Conservation (phyloP, 2,329 filamentous ascomycete species). For the Escovopsis weberi region DNA sequence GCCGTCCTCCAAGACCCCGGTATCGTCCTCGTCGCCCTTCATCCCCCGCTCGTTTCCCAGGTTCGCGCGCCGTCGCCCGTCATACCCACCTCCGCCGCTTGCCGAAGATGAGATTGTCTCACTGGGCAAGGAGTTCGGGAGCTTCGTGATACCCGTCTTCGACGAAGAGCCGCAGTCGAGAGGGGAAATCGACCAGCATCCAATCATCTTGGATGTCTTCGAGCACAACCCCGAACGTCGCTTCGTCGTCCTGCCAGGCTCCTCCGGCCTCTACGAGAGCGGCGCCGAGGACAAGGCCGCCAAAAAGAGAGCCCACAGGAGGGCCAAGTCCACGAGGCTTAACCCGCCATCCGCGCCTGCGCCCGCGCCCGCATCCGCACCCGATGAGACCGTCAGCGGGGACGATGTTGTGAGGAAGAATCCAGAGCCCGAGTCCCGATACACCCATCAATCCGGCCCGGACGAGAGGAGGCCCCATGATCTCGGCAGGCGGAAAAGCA, state of each 20-base stretch:
- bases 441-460: neutral
- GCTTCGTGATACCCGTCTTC: constrained; percentile 12
- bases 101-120: constrained; percentile 56
- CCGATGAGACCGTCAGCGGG: constrained; percentile 1
- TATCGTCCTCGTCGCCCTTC: constrained; percentile 2
- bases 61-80: constrained; percentile 8
- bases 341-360: neutral
- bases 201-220: constrained; percentile 49
- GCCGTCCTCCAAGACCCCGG: constrained; percentile 8
- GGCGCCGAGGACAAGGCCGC: constrained; percentile 12
- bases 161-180: constrained; percentile 44
- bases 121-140: constrained; percentile 44
- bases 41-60: constrained; percentile 4
- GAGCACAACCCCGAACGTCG: constrained; percentile 48
- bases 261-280: constrained; percentile 6
- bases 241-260: constrained; percentile 42
- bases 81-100: constrained; percentile 45
- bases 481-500: constrained; percentile 17
- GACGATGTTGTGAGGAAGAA: neutral
- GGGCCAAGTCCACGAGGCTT: constrained; percentile 1
- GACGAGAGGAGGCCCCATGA: neutral
- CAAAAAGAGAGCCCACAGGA: constrained; percentile 10
- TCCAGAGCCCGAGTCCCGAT: neutral
- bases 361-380: neutral
- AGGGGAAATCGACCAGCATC: constrained; percentile 54